Base-by-base conservation (phyloP, 2,329 filamentous ascomycete species). In the Cladosporium sp. region DNA sequence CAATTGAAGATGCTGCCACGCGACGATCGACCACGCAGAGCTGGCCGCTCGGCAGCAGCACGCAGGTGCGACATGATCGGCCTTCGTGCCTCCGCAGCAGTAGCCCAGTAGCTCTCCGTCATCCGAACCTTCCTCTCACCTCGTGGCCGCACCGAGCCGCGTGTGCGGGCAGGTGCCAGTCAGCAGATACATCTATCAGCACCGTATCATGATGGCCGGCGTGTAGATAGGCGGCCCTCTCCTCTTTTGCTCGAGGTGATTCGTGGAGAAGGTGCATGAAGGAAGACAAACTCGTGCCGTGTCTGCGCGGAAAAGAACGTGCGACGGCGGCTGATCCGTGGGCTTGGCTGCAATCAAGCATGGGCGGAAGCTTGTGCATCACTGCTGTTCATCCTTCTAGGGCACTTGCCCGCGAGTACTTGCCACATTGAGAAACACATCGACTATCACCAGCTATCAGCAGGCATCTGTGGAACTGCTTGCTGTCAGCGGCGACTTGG, bases 41-140 rank as follows among this genome's bases (percentile, higher is more conserved):
- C 28, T 39, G 49, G 36, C 36, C 36, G 19, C 49, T 6, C 8
- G 5, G 17, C 12, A 22, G 40, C 40, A 40, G 38, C 38, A 40
- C 38, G 28, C 43, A 49, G 42, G 54, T 39, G 54, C 54, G 54
- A 56, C 54, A 45, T 39, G 36, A 56, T 56, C 54, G 36, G 36
- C 54, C 54, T 47, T 19, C 17, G 25, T 19, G 30, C 42, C 39
- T 47, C 54, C 34, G 15, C 40, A 38, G 30, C 30, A 34, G 30
- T 2, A 34, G 30, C 30, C 19, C 28, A 25, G 39, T 22, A 9
- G 52, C 40, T 14, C 28, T 56, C 22, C 54, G 54, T 56, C 54
- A 56, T 56, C 14, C 42, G 37, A 39, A 39, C 54, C 54, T 56
- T 56, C 42, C 42, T 47, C 36, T 28, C 37, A 19, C 47, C 25